Percentiles rank a stretch among this genome's conserved stretches.
These are phyloP conservation scores for Gracilaria gracilis DNA, from an alignment of 23 red algal genomes.

Conservation along the genomic window DNA sequence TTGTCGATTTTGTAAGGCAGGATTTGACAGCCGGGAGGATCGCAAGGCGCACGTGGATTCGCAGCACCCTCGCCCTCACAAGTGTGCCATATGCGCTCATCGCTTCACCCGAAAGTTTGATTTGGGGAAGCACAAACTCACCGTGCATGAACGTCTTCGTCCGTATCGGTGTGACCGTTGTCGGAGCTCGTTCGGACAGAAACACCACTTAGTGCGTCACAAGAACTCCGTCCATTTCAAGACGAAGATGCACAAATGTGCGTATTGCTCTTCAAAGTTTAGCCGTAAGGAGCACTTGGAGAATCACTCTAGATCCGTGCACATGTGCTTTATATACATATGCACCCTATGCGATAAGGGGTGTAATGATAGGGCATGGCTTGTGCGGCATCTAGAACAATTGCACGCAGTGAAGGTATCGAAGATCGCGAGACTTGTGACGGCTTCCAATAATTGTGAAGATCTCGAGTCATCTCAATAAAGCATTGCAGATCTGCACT, in stretches of 20 bases:
- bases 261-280: slow-evolving; percentile 26
- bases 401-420: background rate
- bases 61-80: background rate
- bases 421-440: background rate
- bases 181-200: slow-evolving; percentile 56
- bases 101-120: slow-evolving; percentile 52
- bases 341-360: slow-evolving; percentile 1
- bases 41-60: background rate
- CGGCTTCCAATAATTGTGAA: slow-evolving; percentile 4
- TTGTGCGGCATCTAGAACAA: background rate
- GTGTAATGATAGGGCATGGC: background rate
- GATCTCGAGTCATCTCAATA: background rate
- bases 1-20: background rate
- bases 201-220: slow-evolving; percentile 71
- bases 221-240: slow-evolving; percentile 63
- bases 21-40: background rate
- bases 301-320: slow-evolving; percentile 40
- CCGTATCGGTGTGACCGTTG: slow-evolving; percentile 62
- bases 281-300: slow-evolving; percentile 48
- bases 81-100: slow-evolving; percentile 1
- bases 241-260: slow-evolving; percentile 35
- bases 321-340: slow-evolving; percentile 18
- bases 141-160: slow-evolving; percentile 57
- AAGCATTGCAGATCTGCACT: too few relatives aligned
- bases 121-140: slow-evolving; percentile 53